A percentile compares a stretch with the other conserved stretches of the same genome.
phyloP scores from a whole-genome alignment of 352 stramenopile genomes.

The Phytophthora podocarpi region DNA sequence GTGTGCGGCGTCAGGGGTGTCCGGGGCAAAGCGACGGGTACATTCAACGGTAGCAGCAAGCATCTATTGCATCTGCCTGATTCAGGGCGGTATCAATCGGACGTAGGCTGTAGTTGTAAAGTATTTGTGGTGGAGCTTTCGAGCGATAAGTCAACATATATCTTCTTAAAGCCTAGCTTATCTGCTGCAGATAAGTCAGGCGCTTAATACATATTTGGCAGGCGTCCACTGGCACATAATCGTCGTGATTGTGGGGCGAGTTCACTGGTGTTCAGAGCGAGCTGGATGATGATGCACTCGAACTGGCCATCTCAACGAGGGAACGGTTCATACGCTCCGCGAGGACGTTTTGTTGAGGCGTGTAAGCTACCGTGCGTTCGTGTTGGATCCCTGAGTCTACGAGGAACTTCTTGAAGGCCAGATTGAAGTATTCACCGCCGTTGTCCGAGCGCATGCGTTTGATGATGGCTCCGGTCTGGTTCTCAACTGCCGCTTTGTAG shows the following conservation, averaged over 20 bases:
- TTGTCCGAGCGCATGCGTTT: conserved; percentile 3
- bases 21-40: conserved; percentile 6
- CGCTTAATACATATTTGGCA: conserved; percentile 3
- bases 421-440: neutral
- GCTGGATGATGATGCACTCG: too few relatives aligned
- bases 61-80: too few relatives aligned
- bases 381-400: neutral
- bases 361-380: neutral
- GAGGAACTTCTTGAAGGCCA: neutral
- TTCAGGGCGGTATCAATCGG: neutral
- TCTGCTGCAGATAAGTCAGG: conserved; percentile 9
- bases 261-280: too few relatives aligned
- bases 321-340: neutral
- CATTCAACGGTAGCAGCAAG: neutral
- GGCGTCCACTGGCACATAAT: too few relatives aligned
- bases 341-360: neutral
- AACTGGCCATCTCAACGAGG: too few relatives aligned
- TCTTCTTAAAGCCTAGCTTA: conserved; percentile 8
- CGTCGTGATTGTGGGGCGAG: too few relatives aligned
- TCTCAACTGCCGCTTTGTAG: neutral
- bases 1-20: neutral
- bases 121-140: conserved; percentile 6
- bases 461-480: neutral
- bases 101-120: neutral
- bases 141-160: conserved; percentile 15